Conservation (phyloP, 2,329 filamentous ascomycete species). For the Dactylonectria estremocensis region DNA sequence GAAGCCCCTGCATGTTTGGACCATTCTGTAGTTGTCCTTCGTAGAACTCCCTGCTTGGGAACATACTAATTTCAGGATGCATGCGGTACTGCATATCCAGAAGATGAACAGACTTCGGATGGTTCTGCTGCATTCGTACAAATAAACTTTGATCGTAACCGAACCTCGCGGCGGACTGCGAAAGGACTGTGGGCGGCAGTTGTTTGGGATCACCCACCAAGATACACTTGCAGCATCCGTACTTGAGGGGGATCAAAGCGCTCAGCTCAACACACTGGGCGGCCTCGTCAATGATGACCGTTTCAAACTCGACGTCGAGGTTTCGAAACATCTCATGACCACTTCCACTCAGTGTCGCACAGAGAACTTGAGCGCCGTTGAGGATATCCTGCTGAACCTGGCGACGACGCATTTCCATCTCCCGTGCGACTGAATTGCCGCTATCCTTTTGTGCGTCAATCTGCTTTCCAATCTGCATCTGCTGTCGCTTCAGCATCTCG, state of each 20-base stretch:
- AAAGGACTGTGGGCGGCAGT: conserved; percentile 94
- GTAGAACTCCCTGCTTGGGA: conserved; percentile 94
- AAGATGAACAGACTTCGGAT: conserved; percentile 89
- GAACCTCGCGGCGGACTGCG: conserved; percentile 90
- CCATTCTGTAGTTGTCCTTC: conserved; percentile 90
- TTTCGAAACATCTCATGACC: conserved; percentile 98
- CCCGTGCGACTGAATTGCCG: conserved; percentile 84
- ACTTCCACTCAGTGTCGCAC: conserved; percentile 93
- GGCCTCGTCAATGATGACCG: conserved; percentile 97
- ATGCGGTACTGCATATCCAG: conserved; percentile 99
- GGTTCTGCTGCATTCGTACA: conserved; percentile 96
- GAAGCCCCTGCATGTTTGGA: conserved; percentile 82
- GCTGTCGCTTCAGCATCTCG: conserved; percentile 82
- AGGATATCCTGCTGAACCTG: conserved; percentile 92
- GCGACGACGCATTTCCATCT: conserved; percentile 87
- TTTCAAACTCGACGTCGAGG: conserved; percentile 96
- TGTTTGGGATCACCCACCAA: conserved; percentile 98
- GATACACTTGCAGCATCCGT: conserved; percentile 96
- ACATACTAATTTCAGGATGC: conserved; percentile 96
- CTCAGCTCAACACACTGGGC: conserved; percentile 98
- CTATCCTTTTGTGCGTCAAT: conserved; percentile 92
- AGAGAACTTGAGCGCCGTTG: conserved; percentile 91
- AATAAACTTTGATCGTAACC: conserved; percentile 99
- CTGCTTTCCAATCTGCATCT: conserved; percentile 79
- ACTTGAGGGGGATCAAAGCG: conserved; percentile 96